Evolutionary conservation across 371 early-diverging fungal genomes (phyloP), one percentile per base, ranked within the genome.

Genomic region (Apophysomyces ossiformis): DNA sequence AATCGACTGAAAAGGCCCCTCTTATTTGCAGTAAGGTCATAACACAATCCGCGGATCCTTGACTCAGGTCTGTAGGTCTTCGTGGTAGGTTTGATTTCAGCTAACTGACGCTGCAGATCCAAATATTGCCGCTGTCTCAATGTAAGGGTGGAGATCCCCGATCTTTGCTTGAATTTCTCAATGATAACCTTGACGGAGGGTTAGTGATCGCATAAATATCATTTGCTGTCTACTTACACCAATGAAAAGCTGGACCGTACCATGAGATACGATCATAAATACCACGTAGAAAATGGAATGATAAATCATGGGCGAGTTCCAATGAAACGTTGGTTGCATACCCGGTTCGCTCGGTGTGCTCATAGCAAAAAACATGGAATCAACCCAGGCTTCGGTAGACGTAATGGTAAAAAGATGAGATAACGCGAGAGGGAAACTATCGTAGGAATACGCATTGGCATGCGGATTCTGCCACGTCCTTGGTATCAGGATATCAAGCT

Each of bases 311-410:
- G 71, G 71, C 12, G 84, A 79, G 36, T 78, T 61, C 71, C 82
- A 74, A 15, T 68, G 69, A 39, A 87, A 78, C 0, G 21, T 54
- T 7, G 87, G 87, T n/a, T 85, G 87, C 7, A 77, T 65, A 46
- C 82, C 81, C 7, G 78, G 68, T 13, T 75, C 76, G 15, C 67
- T n/a, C 6, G 87, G 87, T 7, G 74, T 75, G 39, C 83, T 83
- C 83, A 83, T 83, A 32, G 83, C 78, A 63, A 69, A 70, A 67
- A 83, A 83, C 70, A 83, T 63, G 0, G 83, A 76, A 60, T 78
- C 74, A 0, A 83, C 78, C 87, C 87, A 87, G 16, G 85, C 87
- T 73, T 87, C 87, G 1, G 85, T 84, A 0, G 87, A 87, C 13
- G 87, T 85, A 58, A 87, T 66, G 9, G 82, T 79, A 58, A 87